These are phyloP conservation scores for Pseudopithomyces maydicus DNA, from an alignment of 2,329 filamentous ascomycete genomes.

Conservation along the genomic window DNA sequence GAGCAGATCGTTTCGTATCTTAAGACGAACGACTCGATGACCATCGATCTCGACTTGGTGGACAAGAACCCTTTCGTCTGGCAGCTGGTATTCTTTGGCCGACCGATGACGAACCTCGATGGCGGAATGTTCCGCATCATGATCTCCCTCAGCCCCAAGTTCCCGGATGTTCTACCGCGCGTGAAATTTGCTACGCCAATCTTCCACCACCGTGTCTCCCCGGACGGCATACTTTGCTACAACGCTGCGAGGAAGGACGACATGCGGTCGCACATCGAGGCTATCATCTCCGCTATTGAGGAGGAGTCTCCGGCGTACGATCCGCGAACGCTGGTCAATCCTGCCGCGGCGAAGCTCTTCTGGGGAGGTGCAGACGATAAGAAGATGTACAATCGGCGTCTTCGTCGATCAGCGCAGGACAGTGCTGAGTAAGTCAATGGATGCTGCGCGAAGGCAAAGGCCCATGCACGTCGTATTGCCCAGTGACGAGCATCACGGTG, in stretches of 20 bases:
- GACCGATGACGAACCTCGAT: slow-evolving; percentile 90
- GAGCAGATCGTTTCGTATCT: slow-evolving; percentile 80
- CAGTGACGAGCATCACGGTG: no score
- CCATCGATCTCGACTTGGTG: slow-evolving; percentile 76
- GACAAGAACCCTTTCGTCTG: slow-evolving; percentile 89
- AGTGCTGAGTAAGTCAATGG: slow-evolving; percentile 50
- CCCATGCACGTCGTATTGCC: background rate
- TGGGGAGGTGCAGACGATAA: slow-evolving; percentile 82
- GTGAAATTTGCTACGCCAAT: slow-evolving; percentile 79
- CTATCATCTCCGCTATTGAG: slow-evolving; percentile 80
- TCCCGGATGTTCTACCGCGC: slow-evolving; percentile 86
- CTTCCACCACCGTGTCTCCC: slow-evolving; percentile 86
- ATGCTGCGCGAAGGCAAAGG: background rate
- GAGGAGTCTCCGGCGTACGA: slow-evolving; percentile 89
- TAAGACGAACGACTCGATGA: slow-evolving; percentile 70
- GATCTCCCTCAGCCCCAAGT: slow-evolving; percentile 79
- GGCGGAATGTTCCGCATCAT: slow-evolving; percentile 79
- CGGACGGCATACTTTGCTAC: slow-evolving; percentile 83
- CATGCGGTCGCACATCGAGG: slow-evolving; percentile 80
- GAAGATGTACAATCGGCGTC: slow-evolving; percentile 80
- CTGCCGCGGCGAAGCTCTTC: slow-evolving; percentile 81
- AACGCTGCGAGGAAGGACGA: slow-evolving; percentile 71
- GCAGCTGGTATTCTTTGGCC: slow-evolving; percentile 86
- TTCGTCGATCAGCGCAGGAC: slow-evolving; percentile 75
- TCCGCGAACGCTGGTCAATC: slow-evolving; percentile 83